These are phyloP conservation scores for Akanthomyces lecanii DNA, from an alignment of 2,329 filamentous ascomycete species.

Conservation along the genomic window DNA sequence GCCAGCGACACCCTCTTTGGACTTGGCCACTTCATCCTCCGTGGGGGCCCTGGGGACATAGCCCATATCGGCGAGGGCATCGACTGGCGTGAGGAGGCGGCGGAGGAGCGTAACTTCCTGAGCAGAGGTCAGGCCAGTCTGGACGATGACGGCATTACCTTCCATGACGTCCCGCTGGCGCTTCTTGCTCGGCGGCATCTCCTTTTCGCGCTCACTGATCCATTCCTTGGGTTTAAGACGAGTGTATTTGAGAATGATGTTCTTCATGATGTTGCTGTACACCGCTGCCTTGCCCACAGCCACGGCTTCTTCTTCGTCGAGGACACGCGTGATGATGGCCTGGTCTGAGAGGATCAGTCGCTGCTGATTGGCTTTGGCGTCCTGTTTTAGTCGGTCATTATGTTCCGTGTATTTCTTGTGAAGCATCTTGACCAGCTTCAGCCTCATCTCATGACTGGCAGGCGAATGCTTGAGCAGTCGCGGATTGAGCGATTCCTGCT, in stretches of 20 bases:
- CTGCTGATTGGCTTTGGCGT: constrained; percentile 41
- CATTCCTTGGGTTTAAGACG: constrained; percentile 71
- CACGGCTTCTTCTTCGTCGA: constrained; percentile 75
- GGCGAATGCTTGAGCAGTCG: constrained; percentile 57
- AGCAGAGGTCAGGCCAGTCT: constrained; percentile 62
- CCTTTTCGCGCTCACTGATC: constrained; percentile 54
- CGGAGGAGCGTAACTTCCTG: constrained; percentile 66
- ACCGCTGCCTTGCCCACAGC: constrained; percentile 64
- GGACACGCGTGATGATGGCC: constrained; percentile 61
- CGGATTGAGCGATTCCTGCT: constrained; percentile 60
- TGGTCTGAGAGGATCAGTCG: constrained; percentile 57
- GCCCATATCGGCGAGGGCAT: constrained; percentile 61
- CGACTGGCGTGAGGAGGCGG: constrained; percentile 60
- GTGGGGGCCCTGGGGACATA: constrained; percentile 70
- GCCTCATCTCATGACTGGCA: constrained; percentile 52
- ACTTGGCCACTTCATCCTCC: constrained; percentile 60
- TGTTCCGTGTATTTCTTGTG: constrained; percentile 63
- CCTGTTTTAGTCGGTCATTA: constrained; percentile 58
- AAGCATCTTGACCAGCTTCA: constrained; percentile 57
- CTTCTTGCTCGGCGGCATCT: constrained; percentile 34
- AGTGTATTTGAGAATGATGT: constrained; percentile 70
- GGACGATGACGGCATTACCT: constrained; percentile 48
- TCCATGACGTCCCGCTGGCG: constrained; percentile 29
- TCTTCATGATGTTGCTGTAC: constrained; percentile 81
- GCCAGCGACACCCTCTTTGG: constrained; percentile 59